phyloP scores from a whole-genome alignment of 768 basidiomycete species.

The Botryobasidium botryosum region DNA sequence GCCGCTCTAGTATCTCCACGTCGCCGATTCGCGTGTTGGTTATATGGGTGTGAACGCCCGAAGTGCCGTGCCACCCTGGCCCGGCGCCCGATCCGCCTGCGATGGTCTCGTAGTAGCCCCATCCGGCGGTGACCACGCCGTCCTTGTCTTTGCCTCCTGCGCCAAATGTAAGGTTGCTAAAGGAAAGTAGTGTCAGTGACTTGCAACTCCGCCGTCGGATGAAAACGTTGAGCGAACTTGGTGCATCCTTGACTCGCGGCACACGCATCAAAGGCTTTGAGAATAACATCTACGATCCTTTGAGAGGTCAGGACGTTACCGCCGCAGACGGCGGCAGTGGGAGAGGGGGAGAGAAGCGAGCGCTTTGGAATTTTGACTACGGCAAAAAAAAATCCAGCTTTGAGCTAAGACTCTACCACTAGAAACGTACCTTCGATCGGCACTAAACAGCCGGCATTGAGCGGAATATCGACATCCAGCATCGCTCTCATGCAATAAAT shows the following conservation, averaged over 20 bases:
- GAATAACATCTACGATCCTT: slow-evolving; percentile 84
- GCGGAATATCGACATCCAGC: slow-evolving; percentile 73
- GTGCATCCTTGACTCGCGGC: slow-evolving; percentile 91
- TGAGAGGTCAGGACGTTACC: slow-evolving; percentile 87
- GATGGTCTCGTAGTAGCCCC: slow-evolving; percentile 93
- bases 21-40: slow-evolving; percentile 90
- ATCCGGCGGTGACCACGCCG: slow-evolving; percentile 57
- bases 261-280: slow-evolving; percentile 81
- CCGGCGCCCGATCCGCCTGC: slow-evolving; percentile 90
- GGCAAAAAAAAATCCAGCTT: slow-evolving; percentile 8
- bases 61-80: slow-evolving; percentile 76
- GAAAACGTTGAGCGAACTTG: slow-evolving; percentile 35
- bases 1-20: slow-evolving; percentile 81
- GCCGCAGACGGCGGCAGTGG: slow-evolving; percentile 80
- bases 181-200: neutral
- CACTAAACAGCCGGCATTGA: slow-evolving; percentile 87
- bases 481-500: slow-evolving; percentile 83
- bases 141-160: slow-evolving; percentile 73
- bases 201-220: neutral
- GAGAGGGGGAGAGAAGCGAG: slow-evolving; percentile 63
- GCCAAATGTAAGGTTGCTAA: slow-evolving; percentile 77
- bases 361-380: slow-evolving; percentile 65
- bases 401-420: neutral
- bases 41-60: slow-evolving; percentile 86
- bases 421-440: slow-evolving; percentile 49